Evolutionary conservation across 2,329 filamentous ascomycete genomes (phyloP), one percentile per base, ranked within the genome.

Genomic region (Claviceps pazoutovae): DNA sequence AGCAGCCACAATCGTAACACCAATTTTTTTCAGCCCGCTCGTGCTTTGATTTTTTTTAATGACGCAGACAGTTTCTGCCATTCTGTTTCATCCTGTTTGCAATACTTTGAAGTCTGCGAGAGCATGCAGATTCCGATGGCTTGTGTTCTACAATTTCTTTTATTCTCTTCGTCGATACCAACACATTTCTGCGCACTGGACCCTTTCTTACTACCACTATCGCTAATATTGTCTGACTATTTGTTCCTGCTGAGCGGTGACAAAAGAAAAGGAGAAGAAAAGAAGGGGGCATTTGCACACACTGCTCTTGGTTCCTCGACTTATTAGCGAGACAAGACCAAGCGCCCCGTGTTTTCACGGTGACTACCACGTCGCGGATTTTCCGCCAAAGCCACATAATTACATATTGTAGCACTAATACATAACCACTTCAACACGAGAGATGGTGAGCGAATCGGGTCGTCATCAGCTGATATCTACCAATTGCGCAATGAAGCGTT

Each of bases 141-240:
- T 36, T 52, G 39, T 45, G 37, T 58, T 54, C 50, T 45, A 56
- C 51, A 57, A 30, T 37, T 26, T 9, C 36, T 11, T 9, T 58
- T 8, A 30, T 30, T 13, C 16, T 11, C 21, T 58, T 55, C 54
- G 48, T 53, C 50, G 56, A 62, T 56, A 59, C 61, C 60, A 59
- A 52, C 60, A 58, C 59, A 51, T 19, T 19, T 41, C 45, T 49
- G 46, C 53, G 48, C 45, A 37, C 11, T 55, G 14, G 13, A 8
- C 11, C 41, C 39, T 34, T 30, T 41, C 9, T 46, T 53, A 14
- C 42, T 19, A 46, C 14, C 37, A 53, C 52, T 41, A 16, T 53
- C 45, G 45, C 52, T 53, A 30, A 50, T 48, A 13, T 50, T 46
- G 6, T 19, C 11, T 14, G 16, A 21, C 5, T 36, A 16, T 14